Base-by-base conservation (phyloP, 805 yeast genomes). In the Candida piceae region DNA sequence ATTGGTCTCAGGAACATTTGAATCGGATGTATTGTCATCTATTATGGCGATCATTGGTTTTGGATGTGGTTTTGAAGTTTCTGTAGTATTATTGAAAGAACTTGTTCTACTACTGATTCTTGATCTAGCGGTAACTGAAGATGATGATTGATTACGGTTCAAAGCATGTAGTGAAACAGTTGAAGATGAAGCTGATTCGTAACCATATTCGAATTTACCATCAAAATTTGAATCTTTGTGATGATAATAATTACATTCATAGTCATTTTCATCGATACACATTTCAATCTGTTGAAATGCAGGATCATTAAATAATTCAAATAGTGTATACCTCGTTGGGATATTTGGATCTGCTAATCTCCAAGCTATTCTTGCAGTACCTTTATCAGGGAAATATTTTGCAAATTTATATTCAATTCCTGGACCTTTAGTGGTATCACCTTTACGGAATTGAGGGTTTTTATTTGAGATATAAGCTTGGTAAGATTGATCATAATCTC, bases 361-460 rank as follows among this genome's bases (percentile, higher is more conserved):
- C 89, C 90, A 84, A 1, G 88, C 88, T 5, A 80, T 77, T 49
- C 93, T 68, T 1, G 88, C 75, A 17, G 81, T 78, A 10, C 80
- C 80, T 1, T 72, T 56, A 29, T 72, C 69, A 22, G 71, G 72
- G 57, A 84, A 82, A 41, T 69, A 77, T 38, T 76, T 70, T 0
- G 87, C 88, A 68, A 76, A 75, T 48, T 74, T 76, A 57, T 77
- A 82, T 51, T 84, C 93, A 4, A 72, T 53, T 10, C 90, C 89
- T 1, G 93, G 93, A 0, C 87, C 88, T 40, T 49, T 54, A 10
- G 45, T 26, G 23, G 58, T 63, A 25, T 73, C 74, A 22, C 62
- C 62, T 32, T 67, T 67, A 46, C 73, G 72, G 58, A 84, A 83
- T 9, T 63, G 36, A 10, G 53, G 61, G 38, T 46, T 44, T 29